Percentiles rank a stretch among this genome's conserved stretches.
Conservation (phyloP, 2,329 filamentous ascomycete species). For the Zymoseptoria pseudotritici region DNA sequence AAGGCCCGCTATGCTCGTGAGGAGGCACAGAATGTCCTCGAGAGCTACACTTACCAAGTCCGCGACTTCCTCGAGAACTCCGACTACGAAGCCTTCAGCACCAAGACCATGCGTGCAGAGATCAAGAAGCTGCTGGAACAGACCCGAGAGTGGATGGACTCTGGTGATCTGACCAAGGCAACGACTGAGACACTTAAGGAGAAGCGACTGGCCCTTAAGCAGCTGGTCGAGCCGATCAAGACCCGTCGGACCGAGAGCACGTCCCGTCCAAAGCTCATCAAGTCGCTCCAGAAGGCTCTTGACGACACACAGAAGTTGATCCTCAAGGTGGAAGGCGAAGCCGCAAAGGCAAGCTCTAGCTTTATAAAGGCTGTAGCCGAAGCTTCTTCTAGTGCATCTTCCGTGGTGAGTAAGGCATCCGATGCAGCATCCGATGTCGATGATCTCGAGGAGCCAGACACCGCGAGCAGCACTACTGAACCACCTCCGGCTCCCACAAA, state of each 20-base stretch:
- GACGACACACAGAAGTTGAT: constrained; percentile 65
- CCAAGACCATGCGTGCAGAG: constrained; percentile 56
- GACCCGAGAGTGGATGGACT: constrained; percentile 81
- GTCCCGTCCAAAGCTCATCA: constrained; percentile 63
- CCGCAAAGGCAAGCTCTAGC: constrained; percentile 51
- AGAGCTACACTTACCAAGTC: constrained; percentile 82
- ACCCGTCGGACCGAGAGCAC: constrained; percentile 65
- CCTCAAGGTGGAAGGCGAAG: constrained; percentile 60
- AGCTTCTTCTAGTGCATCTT: constrained; percentile 23
- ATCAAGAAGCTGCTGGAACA: constrained; percentile 62
- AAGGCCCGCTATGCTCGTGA: constrained; percentile 67
- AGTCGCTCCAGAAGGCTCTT: constrained; percentile 61
- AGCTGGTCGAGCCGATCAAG: constrained; percentile 69
- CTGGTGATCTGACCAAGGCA: constrained; percentile 64
- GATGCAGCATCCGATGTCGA: constrained; percentile 50
- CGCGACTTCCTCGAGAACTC: constrained; percentile 75
- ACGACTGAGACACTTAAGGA: constrained; percentile 65
- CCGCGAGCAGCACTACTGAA: constrained; percentile 30
- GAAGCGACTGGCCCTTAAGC: constrained; percentile 68
- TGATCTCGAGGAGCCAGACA: constrained; percentile 68
- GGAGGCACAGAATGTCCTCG: constrained; percentile 86
- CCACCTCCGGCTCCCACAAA: constrained; percentile 42
- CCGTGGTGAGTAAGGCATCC: constrained; percentile 37
- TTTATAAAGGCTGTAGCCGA: constrained; percentile 30
- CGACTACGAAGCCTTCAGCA: constrained; percentile 65